phyloP scores from a whole-genome alignment of 1,284 basidiomycete species.

The Pyrrhoderma lamaoense region DNA sequence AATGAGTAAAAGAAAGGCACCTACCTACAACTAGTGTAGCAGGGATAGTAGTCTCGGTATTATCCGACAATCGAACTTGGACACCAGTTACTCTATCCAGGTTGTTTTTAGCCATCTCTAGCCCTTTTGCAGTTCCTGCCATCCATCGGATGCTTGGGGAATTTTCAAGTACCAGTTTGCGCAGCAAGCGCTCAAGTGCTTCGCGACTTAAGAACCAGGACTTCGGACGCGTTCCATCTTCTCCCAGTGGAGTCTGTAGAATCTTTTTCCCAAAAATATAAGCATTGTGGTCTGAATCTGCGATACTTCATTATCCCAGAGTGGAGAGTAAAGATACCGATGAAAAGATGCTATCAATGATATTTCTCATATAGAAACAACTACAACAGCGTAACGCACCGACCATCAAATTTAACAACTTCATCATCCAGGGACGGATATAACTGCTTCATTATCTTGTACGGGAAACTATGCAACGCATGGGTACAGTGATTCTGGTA shows the following conservation, averaged over 20 bases:
- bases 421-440: conserved; percentile 17
- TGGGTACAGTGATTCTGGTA: conserved; percentile 14
- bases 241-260: neutral
- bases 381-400: conserved; percentile 4
- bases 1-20: neutral
- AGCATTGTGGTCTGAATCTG: conserved; percentile 3
- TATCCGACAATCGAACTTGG: conserved; percentile 4
- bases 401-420: conserved; percentile 14
- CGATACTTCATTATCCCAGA: neutral
- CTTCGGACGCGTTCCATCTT: conserved; percentile 1
- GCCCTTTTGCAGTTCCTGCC: conserved; percentile 7
- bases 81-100: conserved; percentile 6
- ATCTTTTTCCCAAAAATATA: conserved; percentile 7
- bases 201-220: conserved; percentile 12
- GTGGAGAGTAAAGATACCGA: too few species aligned
- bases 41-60: conserved; percentile 4
- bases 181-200: conserved; percentile 10
- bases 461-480: conserved; percentile 11
- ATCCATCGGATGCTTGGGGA: conserved; percentile 13
- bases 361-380: too few species aligned
- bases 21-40: conserved; percentile 15
- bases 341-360: too few species aligned
- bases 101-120: neutral
- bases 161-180: conserved; percentile 4
- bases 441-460: conserved; percentile 5